Evolutionary conservation across 345 rosid species (phyloP), one percentile per base, ranked within the genome.

Genomic region (Euphorbia pulcherrima): DNA sequence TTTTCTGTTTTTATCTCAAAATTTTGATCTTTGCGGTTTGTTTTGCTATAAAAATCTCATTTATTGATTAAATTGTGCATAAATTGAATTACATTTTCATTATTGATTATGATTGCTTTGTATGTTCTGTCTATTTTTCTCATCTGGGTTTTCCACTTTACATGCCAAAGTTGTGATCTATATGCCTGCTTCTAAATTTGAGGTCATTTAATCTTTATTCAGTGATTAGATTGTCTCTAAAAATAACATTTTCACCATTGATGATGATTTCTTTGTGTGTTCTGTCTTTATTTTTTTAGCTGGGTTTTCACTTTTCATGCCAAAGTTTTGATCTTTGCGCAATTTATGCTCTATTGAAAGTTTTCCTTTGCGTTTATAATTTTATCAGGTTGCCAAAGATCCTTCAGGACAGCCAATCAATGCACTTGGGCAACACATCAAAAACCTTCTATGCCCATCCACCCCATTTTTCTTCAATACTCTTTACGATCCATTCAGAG

Each of bases 381-480:
- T 33, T 33, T 20, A 20, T 53, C 41, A 93, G 98, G 97, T 93
- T 74, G 98, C 95, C 0, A 83, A 90, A 77, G 92, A 90, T 62
- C 98, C 98, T 62, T 70, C 88, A 47, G 97, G 92, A 11, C 83
- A 89, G 75, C 83, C 88, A 9, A 77, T 89, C 21, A 90, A 93
- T 68, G 96, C 97, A 10, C 95, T 93, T 10, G 90, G 88, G 84
- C 99, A 89, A 83, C 99, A 93, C 79, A 89, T 93, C 81, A 89
- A 88, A 88, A 93, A 90, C 79, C 81, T 93, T 44, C 88, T 89
- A 11, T 77, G 70, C 4, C 96, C 98, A 55, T 90, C 97, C n/a
- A 82, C 98, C 14, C 98, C 98, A 6, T 77, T 84, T 68, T 93
- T 90, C 85, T 93, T 93, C 94, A 93, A 93, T 81, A 93, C 98